A percentile compares a stretch with the other conserved stretches of the same genome.
Conservation (phyloP, 2,329 filamentous ascomycete genomes). For the Epichloe gansuensis region DNA sequence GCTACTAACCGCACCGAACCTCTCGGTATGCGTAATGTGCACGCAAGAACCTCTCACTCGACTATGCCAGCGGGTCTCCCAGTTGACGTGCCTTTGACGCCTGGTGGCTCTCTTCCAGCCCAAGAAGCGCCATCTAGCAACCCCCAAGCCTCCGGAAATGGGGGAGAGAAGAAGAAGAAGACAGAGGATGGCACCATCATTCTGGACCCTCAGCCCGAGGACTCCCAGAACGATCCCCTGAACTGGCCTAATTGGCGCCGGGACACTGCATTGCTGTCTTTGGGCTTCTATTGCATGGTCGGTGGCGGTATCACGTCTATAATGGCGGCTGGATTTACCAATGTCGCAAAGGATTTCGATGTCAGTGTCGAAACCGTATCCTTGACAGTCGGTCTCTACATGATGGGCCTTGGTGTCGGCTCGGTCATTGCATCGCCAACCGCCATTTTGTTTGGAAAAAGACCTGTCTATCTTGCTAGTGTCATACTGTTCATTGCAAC, state of each 20-base stretch:
- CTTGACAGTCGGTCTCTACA: slow-evolving; percentile 81
- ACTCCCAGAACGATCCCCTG: slow-evolving; percentile 78
- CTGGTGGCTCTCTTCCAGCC: slow-evolving; percentile 13
- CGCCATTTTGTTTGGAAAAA: slow-evolving; percentile 80
- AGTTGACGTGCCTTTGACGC: slow-evolving; percentile 21
- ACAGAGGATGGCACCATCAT: slow-evolving; percentile 76
- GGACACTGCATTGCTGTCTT: slow-evolving; percentile 64
- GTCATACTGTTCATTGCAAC: slow-evolving; percentile 65
- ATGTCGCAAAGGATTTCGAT: slow-evolving; percentile 54
- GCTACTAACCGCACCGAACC: slow-evolving; percentile 10
- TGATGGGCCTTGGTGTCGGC: slow-evolving; percentile 83
- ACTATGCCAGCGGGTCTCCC: slow-evolving; percentile 37
- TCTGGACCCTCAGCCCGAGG: slow-evolving; percentile 81
- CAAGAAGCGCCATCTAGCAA: slow-evolving; percentile 2
- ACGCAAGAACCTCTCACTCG: slow-evolving; percentile 20
- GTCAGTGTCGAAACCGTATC: slow-evolving; percentile 63
- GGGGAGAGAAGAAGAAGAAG: slow-evolving; percentile 48
- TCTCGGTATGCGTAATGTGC: slow-evolving; percentile 7
- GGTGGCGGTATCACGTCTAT: slow-evolving; percentile 88
- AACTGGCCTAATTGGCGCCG: slow-evolving; percentile 81
- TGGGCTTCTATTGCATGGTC: slow-evolving; percentile 87
- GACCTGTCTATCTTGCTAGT: slow-evolving; percentile 74
- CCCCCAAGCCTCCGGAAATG: slow-evolving; percentile 7
- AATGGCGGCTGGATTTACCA: slow-evolving; percentile 76
- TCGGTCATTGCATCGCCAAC: slow-evolving; percentile 78